Percentiles rank a stretch among this genome's conserved stretches.
These are phyloP conservation scores for Albugo laibachii DNA, from an alignment of 352 stramenopile genomes.

Conservation along the genomic window DNA sequence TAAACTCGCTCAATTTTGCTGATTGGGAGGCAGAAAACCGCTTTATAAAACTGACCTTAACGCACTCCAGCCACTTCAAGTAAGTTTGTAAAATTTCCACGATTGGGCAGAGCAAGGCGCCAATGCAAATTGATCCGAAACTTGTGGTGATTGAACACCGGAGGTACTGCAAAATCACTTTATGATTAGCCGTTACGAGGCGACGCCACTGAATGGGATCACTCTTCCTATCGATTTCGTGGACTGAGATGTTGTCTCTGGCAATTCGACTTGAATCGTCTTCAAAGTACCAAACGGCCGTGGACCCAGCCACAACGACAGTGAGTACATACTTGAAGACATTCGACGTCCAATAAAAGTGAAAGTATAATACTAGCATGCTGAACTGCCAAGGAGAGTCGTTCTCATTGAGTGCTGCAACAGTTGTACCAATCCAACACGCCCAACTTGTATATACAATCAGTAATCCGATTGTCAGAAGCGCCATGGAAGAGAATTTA, in stretches of 20 bases:
- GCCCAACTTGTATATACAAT: conserved; percentile 54
- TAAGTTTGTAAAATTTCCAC: conserved; percentile 61
- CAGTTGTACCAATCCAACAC: conserved; percentile 59
- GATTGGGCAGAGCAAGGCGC: conserved; percentile 54
- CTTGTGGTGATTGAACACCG: conserved; percentile 41
- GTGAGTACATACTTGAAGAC: conserved; percentile 72
- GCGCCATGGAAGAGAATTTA: conserved; percentile 28
- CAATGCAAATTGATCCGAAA: conserved; percentile 70
- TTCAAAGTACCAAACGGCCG: conserved; percentile 76
- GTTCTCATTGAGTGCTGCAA: conserved; percentile 30
- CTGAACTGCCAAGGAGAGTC: conserved; percentile 44
- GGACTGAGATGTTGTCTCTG: conserved; percentile 16
- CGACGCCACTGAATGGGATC: not conserved
- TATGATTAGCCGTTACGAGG: conserved; percentile 12
- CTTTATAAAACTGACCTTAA: conserved; percentile 40
- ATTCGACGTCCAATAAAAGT: conserved; percentile 81
- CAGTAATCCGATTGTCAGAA: conserved; percentile 24
- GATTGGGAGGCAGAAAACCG: conserved; percentile 40
- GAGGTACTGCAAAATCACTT: conserved; percentile 50
- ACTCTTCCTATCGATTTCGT: conserved; percentile 6
- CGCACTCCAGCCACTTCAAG: conserved; percentile 46
- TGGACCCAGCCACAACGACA: conserved; percentile 52
- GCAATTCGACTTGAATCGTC: conserved; percentile 34
- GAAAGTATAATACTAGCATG: conserved; percentile 55
- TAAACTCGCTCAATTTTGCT: conserved; percentile 46